Conservation (phyloP, 345 rosid species). For the Rhodamnia rubescens region DNA sequence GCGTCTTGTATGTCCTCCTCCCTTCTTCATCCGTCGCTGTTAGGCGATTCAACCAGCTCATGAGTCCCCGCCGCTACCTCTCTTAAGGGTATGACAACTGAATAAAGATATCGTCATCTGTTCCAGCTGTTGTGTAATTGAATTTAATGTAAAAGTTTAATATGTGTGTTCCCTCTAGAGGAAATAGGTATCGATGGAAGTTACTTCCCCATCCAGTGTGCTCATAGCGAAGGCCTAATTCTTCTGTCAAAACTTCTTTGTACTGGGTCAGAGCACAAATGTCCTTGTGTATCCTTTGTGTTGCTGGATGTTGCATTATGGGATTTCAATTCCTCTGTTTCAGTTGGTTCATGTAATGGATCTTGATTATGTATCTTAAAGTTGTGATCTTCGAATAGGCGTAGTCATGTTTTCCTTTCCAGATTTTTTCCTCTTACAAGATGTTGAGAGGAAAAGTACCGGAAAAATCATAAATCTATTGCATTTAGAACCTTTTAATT, state of each 20-base stretch:
- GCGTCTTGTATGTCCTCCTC: neutral
- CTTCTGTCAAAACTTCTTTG: neutral
- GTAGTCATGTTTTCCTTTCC: neutral
- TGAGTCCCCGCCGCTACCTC: neutral
- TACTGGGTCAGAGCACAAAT: neutral
- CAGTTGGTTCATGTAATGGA: neutral
- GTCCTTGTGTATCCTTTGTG: neutral
- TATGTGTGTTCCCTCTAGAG: neutral
- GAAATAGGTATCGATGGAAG: too few species aligned
- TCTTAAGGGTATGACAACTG: neutral
- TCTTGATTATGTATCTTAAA: neutral
- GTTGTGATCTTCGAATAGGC: neutral
- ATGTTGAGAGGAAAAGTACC: neutral
- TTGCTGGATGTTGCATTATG: neutral
- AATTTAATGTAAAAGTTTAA: too few species aligned
- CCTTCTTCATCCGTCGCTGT: neutral
- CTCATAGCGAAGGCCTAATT: neutral
- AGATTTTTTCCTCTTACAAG: neutral
- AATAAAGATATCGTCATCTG: neutral
- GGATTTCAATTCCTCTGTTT: neutral
- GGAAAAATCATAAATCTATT: too few species aligned
- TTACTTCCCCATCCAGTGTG: neutral
- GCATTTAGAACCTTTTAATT: too few species aligned
- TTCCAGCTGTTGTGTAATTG: neutral
- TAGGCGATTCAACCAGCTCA: neutral